Base-by-base conservation (phyloP, 164 flowering plant genomes). In the Annona cherimola region DNA sequence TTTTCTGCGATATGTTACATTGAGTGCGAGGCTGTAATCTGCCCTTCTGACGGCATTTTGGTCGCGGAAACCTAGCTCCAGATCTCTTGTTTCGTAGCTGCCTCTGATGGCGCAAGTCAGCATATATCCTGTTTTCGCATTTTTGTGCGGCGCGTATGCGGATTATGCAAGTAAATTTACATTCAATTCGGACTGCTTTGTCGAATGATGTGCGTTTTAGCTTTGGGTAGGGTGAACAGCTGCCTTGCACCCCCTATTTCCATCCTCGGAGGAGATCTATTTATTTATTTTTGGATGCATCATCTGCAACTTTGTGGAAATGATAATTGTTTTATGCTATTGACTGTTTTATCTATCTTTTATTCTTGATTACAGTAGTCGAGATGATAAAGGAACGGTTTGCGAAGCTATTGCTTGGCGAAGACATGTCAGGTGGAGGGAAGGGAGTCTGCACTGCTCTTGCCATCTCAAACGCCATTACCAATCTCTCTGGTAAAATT, bases 391-490 rank as follows among this genome's bases (percentile, higher is more conserved):
- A 89, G 81, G 96, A 92, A 77, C 73, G 90, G 20, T 92, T 92
- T 64, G 87, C 96, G 0, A 92, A 90, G 82, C 86, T 92, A 67
- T 82, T 92, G 14, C 87, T 92, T 0, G 97, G 93, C 59, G 97
- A 92, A 76, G 97, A 92, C 69, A 90, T 90, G 97, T 92, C 97
- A 0, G 97, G 96, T 54, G 88, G 94, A 44, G 91, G 93, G 3
- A 88, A 89, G 64, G 97, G 97, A 46, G 94, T 92, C 1, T 86
- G 88, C 68, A 86, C 90, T 2, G 97, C 97, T 39, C 86, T 92
- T 2, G 92, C 97, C 1, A 87, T 90, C 69, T 90, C 94, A 1
- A 92, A 92, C 50, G 95, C 96, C 80, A 92, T 90, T 19, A 90
- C 97, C 1, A 89, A 90, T 76, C 89, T 90, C 41, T 86, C 89